phyloP scores from a whole-genome alignment of 139 green algal genomes.

The Micractinium sp. region DNA sequence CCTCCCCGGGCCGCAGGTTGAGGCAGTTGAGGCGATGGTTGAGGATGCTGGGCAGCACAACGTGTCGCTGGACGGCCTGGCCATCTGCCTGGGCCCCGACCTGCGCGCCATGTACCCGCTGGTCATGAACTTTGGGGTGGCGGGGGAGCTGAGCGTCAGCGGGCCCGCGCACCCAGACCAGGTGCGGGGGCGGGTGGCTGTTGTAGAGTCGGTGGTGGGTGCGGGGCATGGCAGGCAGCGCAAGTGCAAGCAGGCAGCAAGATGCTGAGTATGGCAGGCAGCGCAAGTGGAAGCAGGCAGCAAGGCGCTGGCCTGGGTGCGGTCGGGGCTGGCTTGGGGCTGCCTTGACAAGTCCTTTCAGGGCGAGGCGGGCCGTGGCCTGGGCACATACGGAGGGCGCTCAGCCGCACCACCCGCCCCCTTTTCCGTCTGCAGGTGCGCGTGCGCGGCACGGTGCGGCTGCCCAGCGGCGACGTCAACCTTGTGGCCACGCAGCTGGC shows the following conservation, averaged over 20 bases:
- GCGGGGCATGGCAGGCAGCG: not conserved
- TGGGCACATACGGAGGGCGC: not conserved
- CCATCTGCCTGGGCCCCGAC: constrained; percentile 86
- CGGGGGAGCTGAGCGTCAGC: constrained; percentile 71
- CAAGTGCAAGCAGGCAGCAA: not conserved
- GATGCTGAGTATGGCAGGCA: not conserved
- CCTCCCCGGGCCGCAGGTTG: constrained; percentile 5
- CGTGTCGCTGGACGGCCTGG: constrained; percentile 53
- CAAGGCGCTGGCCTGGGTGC: not conserved
- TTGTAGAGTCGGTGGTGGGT: not conserved
- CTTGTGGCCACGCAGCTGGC: constrained; percentile 92
- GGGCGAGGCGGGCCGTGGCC: no score
- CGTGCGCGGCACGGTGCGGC: constrained; percentile 61
- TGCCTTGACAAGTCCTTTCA: not conserved
- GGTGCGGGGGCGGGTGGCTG: not conserved
- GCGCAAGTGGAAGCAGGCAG: not conserved
- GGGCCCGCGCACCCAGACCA: constrained; percentile 67
- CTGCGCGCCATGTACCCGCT: constrained; percentile 90
- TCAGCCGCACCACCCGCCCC: not conserved
- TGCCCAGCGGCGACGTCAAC: constrained; percentile 91
- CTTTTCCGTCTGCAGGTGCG: not conserved
- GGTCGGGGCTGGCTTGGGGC: not conserved
- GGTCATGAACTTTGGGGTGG: constrained; percentile 88
- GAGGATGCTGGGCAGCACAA: constrained; percentile 44
- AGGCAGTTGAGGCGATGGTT: constrained; percentile 45